Conservation (phyloP, 2,329 filamentous ascomycete genomes). For the Penicillium janthinellum region DNA sequence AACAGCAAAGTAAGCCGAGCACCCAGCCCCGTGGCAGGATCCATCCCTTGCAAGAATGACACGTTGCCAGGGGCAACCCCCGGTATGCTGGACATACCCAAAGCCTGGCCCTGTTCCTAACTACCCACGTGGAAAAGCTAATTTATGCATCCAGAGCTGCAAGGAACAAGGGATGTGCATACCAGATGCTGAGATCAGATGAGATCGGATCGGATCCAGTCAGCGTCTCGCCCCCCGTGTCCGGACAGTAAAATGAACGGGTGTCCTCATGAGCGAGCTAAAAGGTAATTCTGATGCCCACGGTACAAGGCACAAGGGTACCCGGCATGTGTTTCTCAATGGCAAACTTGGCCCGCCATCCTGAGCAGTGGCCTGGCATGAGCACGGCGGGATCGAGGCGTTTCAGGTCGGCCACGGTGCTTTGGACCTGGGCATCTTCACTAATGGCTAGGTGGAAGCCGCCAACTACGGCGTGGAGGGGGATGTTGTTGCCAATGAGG, state of each 20-base stretch:
- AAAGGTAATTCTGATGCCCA: constrained; percentile 49
- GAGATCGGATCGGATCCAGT: not conserved
- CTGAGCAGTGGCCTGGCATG: constrained; percentile 59
- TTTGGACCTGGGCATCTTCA: constrained; percentile 46
- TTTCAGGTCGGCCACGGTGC: constrained; percentile 53
- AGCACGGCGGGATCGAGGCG: constrained; percentile 51
- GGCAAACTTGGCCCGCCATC: constrained; percentile 57
- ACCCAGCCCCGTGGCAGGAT: constrained; percentile 1
- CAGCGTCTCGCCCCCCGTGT: not conserved
- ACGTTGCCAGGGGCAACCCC: constrained; percentile 21
- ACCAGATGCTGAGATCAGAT: not conserved
- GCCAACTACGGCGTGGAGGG: constrained; percentile 55
- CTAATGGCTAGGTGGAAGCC: constrained; percentile 58
- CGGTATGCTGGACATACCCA: constrained; percentile 9
- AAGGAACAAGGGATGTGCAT: constrained; percentile 14
- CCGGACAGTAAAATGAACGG: not conserved
- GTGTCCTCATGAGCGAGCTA: constrained; percentile 20
- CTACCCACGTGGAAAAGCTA: constrained; percentile 21
- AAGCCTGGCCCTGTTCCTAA: constrained; percentile 13
- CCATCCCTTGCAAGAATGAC: constrained; percentile 15
- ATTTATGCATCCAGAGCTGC: not conserved
- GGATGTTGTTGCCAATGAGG: constrained; percentile 38
- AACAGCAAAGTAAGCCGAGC: constrained; percentile 16
- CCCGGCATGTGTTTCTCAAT: constrained; percentile 57
- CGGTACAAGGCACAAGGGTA: constrained; percentile 53